Percentiles rank a stretch among this genome's conserved stretches.
Conservation (phyloP, 139 green algal species). For the Picochlorum sp. region DNA sequence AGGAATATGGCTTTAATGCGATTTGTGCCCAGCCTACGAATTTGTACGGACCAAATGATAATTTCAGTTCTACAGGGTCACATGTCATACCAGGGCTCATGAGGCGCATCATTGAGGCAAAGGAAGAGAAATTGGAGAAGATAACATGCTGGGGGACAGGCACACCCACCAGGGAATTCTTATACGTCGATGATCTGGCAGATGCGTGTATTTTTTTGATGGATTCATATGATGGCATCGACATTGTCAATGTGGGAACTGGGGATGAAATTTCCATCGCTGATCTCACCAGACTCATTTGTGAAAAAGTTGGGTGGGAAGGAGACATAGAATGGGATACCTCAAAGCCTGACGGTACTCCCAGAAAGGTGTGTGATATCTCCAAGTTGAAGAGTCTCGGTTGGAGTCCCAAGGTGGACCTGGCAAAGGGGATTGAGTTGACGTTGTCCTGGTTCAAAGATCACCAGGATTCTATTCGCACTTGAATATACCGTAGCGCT, state of each 20-base stretch:
- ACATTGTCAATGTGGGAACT: slow-evolving; percentile 12
- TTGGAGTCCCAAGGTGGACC: slow-evolving; percentile 10
- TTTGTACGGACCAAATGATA: slow-evolving; percentile 65
- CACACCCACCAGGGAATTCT: slow-evolving; percentile 12
- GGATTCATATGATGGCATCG: slow-evolving; percentile 6
- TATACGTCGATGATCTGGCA: slow-evolving; percentile 18
- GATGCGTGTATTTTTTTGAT: slow-evolving; percentile 12
- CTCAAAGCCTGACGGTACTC: slow-evolving; percentile 19
- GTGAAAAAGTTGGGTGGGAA: neutral
- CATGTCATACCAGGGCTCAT: slow-evolving; percentile 67
- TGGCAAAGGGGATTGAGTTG: slow-evolving; percentile 11
- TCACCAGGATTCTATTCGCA: too few species aligned
- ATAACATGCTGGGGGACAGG: slow-evolving; percentile 47
- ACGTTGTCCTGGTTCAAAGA: neutral
- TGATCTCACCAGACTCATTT: slow-evolving; percentile 6
- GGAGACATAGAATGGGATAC: slow-evolving; percentile 8
- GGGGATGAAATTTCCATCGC: slow-evolving; percentile 16
- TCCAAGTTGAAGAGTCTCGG: slow-evolving; percentile 4
- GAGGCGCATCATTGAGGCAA: slow-evolving; percentile 49
- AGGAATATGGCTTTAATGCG: slow-evolving; percentile 52
- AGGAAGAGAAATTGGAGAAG: slow-evolving; percentile 40
- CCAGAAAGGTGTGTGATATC: slow-evolving; percentile 16
- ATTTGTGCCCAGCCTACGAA: slow-evolving; percentile 62
- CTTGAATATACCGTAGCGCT: too few species aligned
- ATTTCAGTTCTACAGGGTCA: slow-evolving; percentile 50